phyloP scores from a whole-genome alignment of 768 basidiomycete genomes.

The Sporobolomyces pararoseus region DNA sequence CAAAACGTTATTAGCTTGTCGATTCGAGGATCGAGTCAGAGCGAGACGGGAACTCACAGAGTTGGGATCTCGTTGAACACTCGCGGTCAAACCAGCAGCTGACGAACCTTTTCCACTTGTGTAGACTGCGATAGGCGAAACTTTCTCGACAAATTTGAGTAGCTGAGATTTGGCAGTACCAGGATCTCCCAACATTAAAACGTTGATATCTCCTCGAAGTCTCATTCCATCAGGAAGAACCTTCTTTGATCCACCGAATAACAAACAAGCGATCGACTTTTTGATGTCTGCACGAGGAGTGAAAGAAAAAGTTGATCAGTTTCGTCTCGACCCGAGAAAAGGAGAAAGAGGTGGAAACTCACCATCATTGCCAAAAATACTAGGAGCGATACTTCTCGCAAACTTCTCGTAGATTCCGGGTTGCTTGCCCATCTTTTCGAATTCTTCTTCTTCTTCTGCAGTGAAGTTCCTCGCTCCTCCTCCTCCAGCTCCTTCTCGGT shows the following conservation, averaged over 20 bases:
- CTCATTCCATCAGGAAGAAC: conserved; percentile 95
- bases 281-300: conserved; percentile 70
- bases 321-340: background rate
- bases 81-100: conserved; percentile 96
- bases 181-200: conserved; percentile 90
- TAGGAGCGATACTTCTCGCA: conserved; percentile 87
- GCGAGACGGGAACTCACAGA: conserved; percentile 71
- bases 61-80: conserved; percentile 86
- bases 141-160: conserved; percentile 97
- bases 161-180: conserved; percentile 98
- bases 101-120: conserved; percentile 98
- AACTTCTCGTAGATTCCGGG: conserved; percentile 88
- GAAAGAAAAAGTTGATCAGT: background rate
- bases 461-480: conserved; percentile 61
- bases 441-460: conserved; percentile 96
- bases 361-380: conserved; percentile 95
- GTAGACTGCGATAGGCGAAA: conserved; percentile 95
- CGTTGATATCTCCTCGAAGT: conserved; percentile 94
- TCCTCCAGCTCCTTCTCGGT: conserved; percentile 71
- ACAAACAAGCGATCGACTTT: conserved; percentile 90
- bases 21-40: too few relatives aligned
- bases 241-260: conserved; percentile 97
- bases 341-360: conserved; percentile 35
- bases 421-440: conserved; percentile 77
- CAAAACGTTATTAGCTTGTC: too few relatives aligned